A percentile compares a stretch with the other conserved stretches of the same genome.
These are phyloP conservation scores for Wallacemonas sp. DNA, from an alignment of 208 protist species.

Conservation along the genomic window DNA sequence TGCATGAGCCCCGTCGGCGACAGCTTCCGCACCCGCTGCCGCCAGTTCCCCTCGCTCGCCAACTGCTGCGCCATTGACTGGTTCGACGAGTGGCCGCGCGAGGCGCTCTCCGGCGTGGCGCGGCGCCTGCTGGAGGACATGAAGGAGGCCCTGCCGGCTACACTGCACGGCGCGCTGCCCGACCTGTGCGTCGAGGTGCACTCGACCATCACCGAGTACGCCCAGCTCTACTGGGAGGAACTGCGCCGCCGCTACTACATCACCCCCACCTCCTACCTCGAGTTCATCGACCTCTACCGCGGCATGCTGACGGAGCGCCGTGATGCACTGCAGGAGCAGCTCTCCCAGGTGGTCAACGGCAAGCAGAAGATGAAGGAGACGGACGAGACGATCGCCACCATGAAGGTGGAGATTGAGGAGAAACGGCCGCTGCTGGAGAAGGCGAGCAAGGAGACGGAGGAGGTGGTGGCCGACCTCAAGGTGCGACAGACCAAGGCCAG, in stretches of 20 bases:
- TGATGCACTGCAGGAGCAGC: slow-evolving; percentile 78
- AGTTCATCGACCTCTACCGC: slow-evolving; percentile 96
- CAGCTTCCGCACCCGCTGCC: slow-evolving; percentile 93
- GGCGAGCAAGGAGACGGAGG: slow-evolving; percentile 87
- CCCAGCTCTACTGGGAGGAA: slow-evolving; percentile 91
- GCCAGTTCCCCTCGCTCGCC: slow-evolving; percentile 97
- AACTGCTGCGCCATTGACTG: slow-evolving; percentile 98
- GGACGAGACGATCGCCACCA: slow-evolving; percentile 91
- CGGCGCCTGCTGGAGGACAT: slow-evolving; percentile 76
- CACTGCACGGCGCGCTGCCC: slow-evolving; percentile 70
- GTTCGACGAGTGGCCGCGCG: slow-evolving; percentile 96
- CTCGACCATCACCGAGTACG: slow-evolving; percentile 59
- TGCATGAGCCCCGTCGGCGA: slow-evolving; percentile 97
- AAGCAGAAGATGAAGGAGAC: slow-evolving; percentile 93
- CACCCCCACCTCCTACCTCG: slow-evolving; percentile 95
- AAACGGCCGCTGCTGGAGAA: slow-evolving; percentile 91
- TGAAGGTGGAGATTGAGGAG: slow-evolving; percentile 92
- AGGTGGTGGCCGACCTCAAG: slow-evolving; percentile 89
- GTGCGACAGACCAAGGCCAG: slow-evolving; percentile 82
- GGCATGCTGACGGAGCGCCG: slow-evolving; percentile 80
- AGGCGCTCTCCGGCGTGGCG: slow-evolving; percentile 93
- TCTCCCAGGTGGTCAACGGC: slow-evolving; percentile 91
- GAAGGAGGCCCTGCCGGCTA: slow-evolving; percentile 28
- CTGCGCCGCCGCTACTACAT: slow-evolving; percentile 94
- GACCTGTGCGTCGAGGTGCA: slow-evolving; percentile 91